phyloP scores from a whole-genome alignment of 306 rosid species.

The Sicyos baderoa region DNA sequence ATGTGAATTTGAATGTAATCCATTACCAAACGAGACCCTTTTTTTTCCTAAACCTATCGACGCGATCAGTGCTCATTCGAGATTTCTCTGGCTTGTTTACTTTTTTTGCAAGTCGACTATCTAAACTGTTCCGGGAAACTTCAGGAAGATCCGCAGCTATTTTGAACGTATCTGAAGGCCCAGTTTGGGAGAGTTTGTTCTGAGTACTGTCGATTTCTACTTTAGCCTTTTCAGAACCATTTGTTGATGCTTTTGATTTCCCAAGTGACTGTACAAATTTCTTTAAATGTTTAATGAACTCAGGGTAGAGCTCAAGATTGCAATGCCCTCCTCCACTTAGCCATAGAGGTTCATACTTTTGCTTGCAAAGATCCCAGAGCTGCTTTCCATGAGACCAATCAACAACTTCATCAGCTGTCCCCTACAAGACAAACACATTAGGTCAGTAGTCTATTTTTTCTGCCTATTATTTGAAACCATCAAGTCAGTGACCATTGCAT shows the following conservation, averaged over 20 bases:
- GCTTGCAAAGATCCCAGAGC: conserved; percentile 82
- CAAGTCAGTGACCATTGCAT: not conserved
- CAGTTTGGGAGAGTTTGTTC: conserved; percentile 49
- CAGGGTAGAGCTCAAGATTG: conserved; percentile 90
- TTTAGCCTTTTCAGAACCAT: conserved; percentile 35
- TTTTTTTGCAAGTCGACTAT: conserved; percentile 78
- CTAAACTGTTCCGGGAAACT: conserved; percentile 95
- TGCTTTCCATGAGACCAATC: conserved; percentile 87
- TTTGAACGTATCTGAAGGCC: conserved; percentile 45
- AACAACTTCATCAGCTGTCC: conserved; percentile 91
- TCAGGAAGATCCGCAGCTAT: conserved; percentile 54
- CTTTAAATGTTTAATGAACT: conserved; percentile 85
- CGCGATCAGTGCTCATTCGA: conserved; percentile 93
- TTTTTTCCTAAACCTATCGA: conserved; percentile 77
- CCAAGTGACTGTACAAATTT: conserved; percentile 80
- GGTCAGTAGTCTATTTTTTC: not conserved
- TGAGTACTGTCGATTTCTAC: conserved; percentile 41
- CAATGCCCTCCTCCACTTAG: conserved; percentile 86
- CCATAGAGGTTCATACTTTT: conserved; percentile 84
- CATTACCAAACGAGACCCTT: conserved; percentile 74
- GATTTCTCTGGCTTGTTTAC: conserved; percentile 73
- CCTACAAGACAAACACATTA: conserved; percentile 36
- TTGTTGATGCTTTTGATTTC: conserved; percentile 59
- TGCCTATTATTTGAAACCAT: conserved; percentile 2
- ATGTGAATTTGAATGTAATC: conserved; percentile 29